These are phyloP conservation scores for Tetragonia tetragonoides DNA, from an alignment of 148 eudicot species.

Conservation along the genomic window DNA sequence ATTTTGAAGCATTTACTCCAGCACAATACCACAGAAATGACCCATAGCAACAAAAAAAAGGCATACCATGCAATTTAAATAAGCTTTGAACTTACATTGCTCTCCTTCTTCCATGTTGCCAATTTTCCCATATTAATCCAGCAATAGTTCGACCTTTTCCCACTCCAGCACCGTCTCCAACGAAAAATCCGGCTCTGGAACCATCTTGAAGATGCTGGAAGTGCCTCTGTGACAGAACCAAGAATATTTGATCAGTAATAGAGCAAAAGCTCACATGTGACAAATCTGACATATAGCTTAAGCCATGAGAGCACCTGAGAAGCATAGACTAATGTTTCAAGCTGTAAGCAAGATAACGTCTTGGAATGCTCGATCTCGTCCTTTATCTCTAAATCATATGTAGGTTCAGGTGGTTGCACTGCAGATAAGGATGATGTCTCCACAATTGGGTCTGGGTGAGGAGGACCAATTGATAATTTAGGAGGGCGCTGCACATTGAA, in stretches of 20 bases:
- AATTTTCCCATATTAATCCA: constrained; percentile 96
- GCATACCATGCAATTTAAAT: constrained; percentile 2
- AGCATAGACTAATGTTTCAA: constrained; percentile 95
- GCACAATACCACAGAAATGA: constrained; percentile 12
- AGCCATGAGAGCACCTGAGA: constrained; percentile 58
- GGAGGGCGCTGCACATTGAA: constrained; percentile 77
- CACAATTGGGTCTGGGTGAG: constrained; percentile 96
- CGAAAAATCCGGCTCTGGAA: constrained; percentile 87
- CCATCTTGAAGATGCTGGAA: constrained; percentile 84
- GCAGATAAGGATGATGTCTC: constrained; percentile 97
- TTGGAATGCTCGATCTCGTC: constrained; percentile 72
- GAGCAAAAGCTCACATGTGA: constrained; percentile 3
- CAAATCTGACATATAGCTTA: background rate
- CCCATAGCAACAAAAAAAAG: background rate
- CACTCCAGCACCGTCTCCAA: constrained; percentile 99
- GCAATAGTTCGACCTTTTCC: constrained; percentile 99
- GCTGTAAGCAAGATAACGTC: constrained; percentile 83
- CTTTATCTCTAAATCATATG: constrained; percentile 69
- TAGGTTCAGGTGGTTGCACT: constrained; percentile 97
- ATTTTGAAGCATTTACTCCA: background rate
- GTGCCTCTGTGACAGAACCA: constrained; percentile 69
- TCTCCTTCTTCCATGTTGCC: constrained; percentile 88
- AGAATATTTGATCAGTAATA: constrained; percentile 17
- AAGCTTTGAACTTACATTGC: constrained; percentile 65
- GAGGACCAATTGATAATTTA: constrained; percentile 83